Conservation (phyloP, 2,329 filamentous ascomycete species). For the Fusarium beomiforme region DNA sequence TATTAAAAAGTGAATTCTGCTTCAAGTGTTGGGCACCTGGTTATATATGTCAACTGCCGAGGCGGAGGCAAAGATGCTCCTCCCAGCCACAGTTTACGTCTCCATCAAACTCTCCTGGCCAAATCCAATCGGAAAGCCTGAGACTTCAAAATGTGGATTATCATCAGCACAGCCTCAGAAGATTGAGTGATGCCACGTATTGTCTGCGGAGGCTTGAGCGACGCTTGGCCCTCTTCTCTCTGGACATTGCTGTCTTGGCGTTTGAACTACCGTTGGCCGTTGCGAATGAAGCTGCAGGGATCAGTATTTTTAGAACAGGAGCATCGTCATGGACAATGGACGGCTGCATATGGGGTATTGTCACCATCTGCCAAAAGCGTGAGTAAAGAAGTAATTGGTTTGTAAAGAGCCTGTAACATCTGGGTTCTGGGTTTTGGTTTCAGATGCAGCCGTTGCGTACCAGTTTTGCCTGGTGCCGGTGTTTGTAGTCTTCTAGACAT, state of each 20-base stretch:
- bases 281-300: conserved; percentile 6
- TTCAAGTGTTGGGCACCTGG: neutral
- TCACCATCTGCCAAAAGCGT: neutral
- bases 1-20: neutral
- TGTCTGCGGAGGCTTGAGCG: conserved; percentile 7
- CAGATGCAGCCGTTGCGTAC: neutral
- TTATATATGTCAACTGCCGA: conserved; percentile 16
- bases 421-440: neutral
- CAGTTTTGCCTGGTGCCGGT: neutral
- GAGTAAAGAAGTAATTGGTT: neutral
- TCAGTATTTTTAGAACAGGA: conserved; percentile 18
- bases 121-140: conserved; percentile 6
- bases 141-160: conserved; percentile 4
- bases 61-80: neutral
- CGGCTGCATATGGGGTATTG: neutral
- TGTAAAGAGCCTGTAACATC: neutral
- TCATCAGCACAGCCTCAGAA: conserved; percentile 16
- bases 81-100: conserved; percentile 15
- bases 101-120: neutral
- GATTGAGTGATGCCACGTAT: conserved; percentile 27
- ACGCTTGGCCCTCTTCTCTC: neutral
- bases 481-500: neutral
- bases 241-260: conserved; percentile 13
- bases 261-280: neutral
- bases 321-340: neutral